These are phyloP conservation scores for Xylariales sp. DNA, from an alignment of 2,329 filamentous ascomycete species.

Conservation along the genomic window DNA sequence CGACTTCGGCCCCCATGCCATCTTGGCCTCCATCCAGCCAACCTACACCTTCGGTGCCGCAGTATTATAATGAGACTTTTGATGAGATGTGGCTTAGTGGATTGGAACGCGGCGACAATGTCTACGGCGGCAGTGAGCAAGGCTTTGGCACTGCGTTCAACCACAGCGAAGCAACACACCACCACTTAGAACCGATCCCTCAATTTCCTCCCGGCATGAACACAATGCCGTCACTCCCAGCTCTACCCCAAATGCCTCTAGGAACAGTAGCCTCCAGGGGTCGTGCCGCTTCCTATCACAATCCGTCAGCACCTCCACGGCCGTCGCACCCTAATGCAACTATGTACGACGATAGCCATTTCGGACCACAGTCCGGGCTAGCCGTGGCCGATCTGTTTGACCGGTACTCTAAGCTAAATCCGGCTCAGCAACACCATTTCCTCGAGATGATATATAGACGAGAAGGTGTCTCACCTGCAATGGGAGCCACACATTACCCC, in stretches of 20 bases:
- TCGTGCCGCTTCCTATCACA: neutral
- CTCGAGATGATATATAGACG: neutral
- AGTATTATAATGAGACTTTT: neutral
- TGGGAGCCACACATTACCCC: neutral
- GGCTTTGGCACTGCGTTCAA: conserved; percentile 1
- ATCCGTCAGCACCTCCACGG: neutral
- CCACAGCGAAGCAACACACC: neutral
- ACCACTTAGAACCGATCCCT: too few relatives aligned
- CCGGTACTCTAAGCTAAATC: neutral
- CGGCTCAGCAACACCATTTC: conserved; percentile 2
- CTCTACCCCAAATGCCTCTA: neutral
- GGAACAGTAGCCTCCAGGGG: neutral
- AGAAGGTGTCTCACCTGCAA: neutral
- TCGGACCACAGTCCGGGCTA: neutral
- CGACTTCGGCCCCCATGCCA: neutral
- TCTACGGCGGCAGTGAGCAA: neutral
- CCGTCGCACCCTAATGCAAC: neutral
- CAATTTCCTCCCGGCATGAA: neutral
- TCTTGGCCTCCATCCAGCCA: neutral
- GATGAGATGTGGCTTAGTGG: conserved; percentile 1
- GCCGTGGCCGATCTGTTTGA: neutral
- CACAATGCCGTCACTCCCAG: neutral
- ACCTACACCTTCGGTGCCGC: neutral
- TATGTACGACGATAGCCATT: neutral
- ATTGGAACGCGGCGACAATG: neutral